Percentiles rank a stretch among this genome's conserved stretches.
phyloP scores from a whole-genome alignment of 2,329 filamentous ascomycete species.

The Pseudopyricularia cyperi region DNA sequence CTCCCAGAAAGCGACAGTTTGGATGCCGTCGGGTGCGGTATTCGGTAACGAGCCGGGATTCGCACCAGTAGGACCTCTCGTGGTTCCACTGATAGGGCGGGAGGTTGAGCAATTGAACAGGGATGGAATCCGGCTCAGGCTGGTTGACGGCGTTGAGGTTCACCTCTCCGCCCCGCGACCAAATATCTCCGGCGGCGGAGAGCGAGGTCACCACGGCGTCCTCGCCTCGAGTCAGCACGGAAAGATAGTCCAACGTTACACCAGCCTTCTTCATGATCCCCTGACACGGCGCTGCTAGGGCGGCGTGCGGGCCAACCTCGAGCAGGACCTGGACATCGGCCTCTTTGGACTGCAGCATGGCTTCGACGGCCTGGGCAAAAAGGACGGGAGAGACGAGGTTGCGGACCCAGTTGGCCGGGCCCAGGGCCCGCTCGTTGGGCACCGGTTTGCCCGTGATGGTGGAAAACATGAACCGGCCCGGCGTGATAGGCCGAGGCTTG shows the following conservation, averaged over 20 bases:
- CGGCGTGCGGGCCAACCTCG: slow-evolving; percentile 26
- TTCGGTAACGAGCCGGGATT: slow-evolving; percentile 17
- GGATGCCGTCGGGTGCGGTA: slow-evolving; percentile 19
- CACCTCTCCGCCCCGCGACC: background rate
- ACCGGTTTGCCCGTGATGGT: slow-evolving; percentile 7
- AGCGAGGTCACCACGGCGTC: background rate
- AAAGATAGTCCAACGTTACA: slow-evolving; percentile 17
- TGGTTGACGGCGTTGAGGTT: too few species aligned
- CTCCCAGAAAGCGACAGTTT: slow-evolving; percentile 20
- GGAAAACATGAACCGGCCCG: slow-evolving; percentile 10
- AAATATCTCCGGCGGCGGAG: background rate
- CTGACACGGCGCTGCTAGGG: too few species aligned
- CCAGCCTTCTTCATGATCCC: slow-evolving; percentile 14
- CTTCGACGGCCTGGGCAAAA: slow-evolving; percentile 12
- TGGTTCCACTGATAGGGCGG: slow-evolving; percentile 29
- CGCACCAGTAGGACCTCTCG: slow-evolving; percentile 22
- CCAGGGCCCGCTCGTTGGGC: slow-evolving; percentile 5
- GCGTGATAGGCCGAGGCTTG: slow-evolving; percentile 7
- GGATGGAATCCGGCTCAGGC: too few species aligned
- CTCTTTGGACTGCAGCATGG: slow-evolving; percentile 5
- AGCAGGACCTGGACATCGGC: slow-evolving; percentile 20
- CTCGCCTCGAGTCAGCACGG: background rate
- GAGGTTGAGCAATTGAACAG: slow-evolving; percentile 15
- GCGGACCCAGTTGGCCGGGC: slow-evolving; percentile 17
- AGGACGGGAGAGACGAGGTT: slow-evolving; percentile 16